These are phyloP conservation scores for Bryum argenteum DNA, from an alignment of 225 moss, liverwort and hornwort species.

Conservation along the genomic window DNA sequence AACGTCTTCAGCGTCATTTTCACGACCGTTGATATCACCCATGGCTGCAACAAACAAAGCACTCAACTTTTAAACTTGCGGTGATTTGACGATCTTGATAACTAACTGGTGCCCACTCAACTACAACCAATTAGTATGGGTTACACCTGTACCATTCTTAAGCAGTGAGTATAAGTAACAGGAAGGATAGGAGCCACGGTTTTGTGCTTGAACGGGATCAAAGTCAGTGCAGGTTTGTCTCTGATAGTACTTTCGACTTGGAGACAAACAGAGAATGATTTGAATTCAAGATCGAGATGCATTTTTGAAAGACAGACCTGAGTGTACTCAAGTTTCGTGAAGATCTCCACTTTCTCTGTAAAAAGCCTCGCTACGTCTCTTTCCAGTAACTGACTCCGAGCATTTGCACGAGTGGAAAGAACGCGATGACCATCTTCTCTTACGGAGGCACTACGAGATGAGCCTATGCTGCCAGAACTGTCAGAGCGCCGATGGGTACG, in stretches of 20 bases:
- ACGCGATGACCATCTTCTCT: slow-evolving; percentile 72
- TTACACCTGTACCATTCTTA: neutral
- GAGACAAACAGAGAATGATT: neutral
- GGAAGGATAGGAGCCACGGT: neutral
- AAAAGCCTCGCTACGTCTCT: slow-evolving; percentile 98
- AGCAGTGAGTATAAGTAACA: neutral
- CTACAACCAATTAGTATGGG: neutral
- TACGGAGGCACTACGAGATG: slow-evolving; percentile 72
- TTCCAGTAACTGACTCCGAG: slow-evolving; percentile 87
- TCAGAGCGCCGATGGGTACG: slow-evolving; percentile 86
- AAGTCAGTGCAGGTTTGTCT: slow-evolving; percentile 16
- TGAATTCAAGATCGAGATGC: neutral
- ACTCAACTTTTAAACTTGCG: slow-evolving; percentile 9
- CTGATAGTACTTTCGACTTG: neutral
- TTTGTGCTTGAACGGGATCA: slow-evolving; percentile 18
- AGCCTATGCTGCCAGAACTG: slow-evolving; percentile 89
- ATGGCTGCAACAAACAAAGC: slow-evolving; percentile 53
- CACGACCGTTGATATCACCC: slow-evolving; percentile 89
- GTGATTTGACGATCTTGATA: neutral
- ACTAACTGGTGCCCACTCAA: slow-evolving; percentile 15
- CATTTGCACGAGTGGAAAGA: slow-evolving; percentile 65
- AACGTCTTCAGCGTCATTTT: slow-evolving; percentile 96
- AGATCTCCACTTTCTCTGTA: slow-evolving; percentile 89
- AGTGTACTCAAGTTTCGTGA: slow-evolving; percentile 92
- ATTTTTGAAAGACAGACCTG: slow-evolving; percentile 50